Conservation (phyloP, 108 stramenopile species). For the Fistulifera pelliculosa region DNA sequence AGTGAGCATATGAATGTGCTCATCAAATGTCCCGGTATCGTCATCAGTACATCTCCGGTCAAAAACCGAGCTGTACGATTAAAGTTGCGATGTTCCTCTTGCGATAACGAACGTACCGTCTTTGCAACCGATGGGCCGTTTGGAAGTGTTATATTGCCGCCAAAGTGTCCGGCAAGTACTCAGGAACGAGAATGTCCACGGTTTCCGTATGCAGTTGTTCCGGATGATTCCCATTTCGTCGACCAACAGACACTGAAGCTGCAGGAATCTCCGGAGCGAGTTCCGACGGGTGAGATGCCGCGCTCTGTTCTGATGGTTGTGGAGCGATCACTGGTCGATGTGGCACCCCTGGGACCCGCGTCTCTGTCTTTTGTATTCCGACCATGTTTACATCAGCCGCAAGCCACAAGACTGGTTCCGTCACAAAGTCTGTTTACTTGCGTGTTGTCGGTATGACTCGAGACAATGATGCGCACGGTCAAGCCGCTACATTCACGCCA, state of each 20-base stretch:
- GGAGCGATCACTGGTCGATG: constrained; percentile 88
- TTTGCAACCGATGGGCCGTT: constrained; percentile 48
- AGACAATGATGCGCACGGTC: constrained; percentile 73
- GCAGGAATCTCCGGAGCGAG: constrained; percentile 91
- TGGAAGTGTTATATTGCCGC: constrained; percentile 47
- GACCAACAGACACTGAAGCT: constrained; percentile 97
- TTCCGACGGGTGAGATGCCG: constrained; percentile 96
- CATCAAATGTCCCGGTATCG: constrained; percentile 92
- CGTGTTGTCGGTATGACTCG: constrained; percentile 87
- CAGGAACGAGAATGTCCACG: constrained; percentile 73
- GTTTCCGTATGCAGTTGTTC: constrained; percentile 78
- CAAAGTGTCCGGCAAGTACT: constrained; percentile 31
- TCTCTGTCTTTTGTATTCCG: constrained; percentile 85
- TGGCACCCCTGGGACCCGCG: constrained; percentile 93
- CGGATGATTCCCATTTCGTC: constrained; percentile 86
- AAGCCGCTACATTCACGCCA: constrained; percentile 80
- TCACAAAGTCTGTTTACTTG: constrained; percentile 62
- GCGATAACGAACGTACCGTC: constrained; percentile 52
- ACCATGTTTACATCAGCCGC: constrained; percentile 51
- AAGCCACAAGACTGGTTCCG: constrained; percentile 17
- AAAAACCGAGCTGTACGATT: constrained; percentile 77
- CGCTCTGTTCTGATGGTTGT: constrained; percentile 84
- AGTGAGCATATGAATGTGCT: constrained; percentile 91
- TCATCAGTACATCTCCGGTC: constrained; percentile 82
- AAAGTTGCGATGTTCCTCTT: constrained; percentile 77